Evolutionary conservation across 768 basidiomycete species (phyloP), one percentile per base, ranked within the genome.

Genomic region (Tephrocybe sp.): DNA sequence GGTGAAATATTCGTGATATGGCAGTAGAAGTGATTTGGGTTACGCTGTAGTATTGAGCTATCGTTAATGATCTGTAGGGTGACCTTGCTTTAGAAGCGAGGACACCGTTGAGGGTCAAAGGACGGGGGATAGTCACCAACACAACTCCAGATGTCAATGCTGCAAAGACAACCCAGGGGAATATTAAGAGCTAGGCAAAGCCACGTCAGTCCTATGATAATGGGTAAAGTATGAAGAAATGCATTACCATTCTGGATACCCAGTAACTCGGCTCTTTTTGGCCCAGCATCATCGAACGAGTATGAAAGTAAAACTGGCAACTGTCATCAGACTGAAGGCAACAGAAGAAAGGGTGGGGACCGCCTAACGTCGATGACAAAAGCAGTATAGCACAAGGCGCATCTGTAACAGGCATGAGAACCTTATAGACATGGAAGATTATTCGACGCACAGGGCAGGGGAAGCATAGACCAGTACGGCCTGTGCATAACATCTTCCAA

Each of bases 381-480:
- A 37, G 9, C 9, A 6, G 36, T 37, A n/a, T n/a, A n/a, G n/a
- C n/a, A n/a, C n/a, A n/a, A n/a, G n/a, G n/a, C n/a, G n/a, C n/a
- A n/a, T n/a, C n/a, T n/a, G n/a, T n/a, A n/a, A n/a, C n/a, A n/a
- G n/a, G n/a, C n/a, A n/a, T n/a, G n/a, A n/a, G n/a, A n/a, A n/a
- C n/a, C n/a, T n/a, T n/a, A n/a, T n/a, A n/a, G n/a, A n/a, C n/a
- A n/a, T n/a, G n/a, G n/a, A n/a, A n/a, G n/a, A n/a, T n/a, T n/a
- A n/a, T n/a, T n/a, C n/a, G 22, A 9, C 38, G 7, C 44, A 66
- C 65, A 63, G 46, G 22, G 55, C 30, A 5, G 64, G 62, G 0
- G 49, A 36, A 18, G 64, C 53, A 36, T 67, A 62, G 11, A 67
- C 58, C 15, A 65, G 42, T 7, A 54, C 43, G 13, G 61, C 59